Conservation (phyloP, 2,329 filamentous ascomycete genomes). For the Verticillium nubilum region DNA sequence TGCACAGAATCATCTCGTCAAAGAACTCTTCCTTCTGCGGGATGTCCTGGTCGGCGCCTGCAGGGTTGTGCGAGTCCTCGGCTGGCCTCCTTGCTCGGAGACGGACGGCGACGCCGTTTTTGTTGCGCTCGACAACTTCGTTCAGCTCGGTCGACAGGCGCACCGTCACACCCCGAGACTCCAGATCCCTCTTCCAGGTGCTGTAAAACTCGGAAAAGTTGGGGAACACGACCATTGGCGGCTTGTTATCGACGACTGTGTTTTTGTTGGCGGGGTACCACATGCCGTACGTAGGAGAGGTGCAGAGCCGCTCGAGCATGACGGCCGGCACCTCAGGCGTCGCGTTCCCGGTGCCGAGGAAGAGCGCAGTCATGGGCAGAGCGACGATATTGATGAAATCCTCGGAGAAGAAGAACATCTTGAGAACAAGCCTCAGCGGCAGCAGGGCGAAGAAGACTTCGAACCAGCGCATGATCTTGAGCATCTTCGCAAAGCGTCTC, state of each 20-base stretch:
- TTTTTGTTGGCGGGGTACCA: conserved; percentile 44
- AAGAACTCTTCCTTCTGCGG: conserved; percentile 48
- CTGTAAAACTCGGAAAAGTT: conserved; percentile 54
- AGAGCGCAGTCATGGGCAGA: conserved; percentile 40
- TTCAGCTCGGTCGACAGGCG: conserved; percentile 51
- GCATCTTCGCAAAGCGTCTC: conserved; percentile 43
- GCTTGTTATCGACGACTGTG: conserved; percentile 47
- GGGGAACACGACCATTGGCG: conserved; percentile 58
- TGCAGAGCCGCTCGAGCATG: conserved; percentile 53
- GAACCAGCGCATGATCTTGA: conserved; percentile 49
- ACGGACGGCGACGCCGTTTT: conserved; percentile 45
- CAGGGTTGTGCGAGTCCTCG: conserved; percentile 23
- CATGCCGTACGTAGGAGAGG: conserved; percentile 43
- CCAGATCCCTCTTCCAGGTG: conserved; percentile 47
- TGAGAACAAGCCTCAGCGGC: conserved; percentile 56
- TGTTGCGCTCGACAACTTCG: conserved; percentile 41
- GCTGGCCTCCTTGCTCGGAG: conserved; percentile 30
- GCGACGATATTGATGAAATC: conserved; percentile 66
- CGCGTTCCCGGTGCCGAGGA: conserved; percentile 66
- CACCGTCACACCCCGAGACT: conserved; percentile 47
- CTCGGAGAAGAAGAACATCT: conserved; percentile 58
- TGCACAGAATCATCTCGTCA: conserved; percentile 60
- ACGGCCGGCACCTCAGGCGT: conserved; percentile 62
- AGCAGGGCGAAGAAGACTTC: conserved; percentile 51
- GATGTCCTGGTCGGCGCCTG: conserved; percentile 40